Evolutionary conservation across 352 stramenopile species (phyloP), one percentile per base, ranked within the genome.

Genomic region (Globisporangium iwayamae): DNA sequence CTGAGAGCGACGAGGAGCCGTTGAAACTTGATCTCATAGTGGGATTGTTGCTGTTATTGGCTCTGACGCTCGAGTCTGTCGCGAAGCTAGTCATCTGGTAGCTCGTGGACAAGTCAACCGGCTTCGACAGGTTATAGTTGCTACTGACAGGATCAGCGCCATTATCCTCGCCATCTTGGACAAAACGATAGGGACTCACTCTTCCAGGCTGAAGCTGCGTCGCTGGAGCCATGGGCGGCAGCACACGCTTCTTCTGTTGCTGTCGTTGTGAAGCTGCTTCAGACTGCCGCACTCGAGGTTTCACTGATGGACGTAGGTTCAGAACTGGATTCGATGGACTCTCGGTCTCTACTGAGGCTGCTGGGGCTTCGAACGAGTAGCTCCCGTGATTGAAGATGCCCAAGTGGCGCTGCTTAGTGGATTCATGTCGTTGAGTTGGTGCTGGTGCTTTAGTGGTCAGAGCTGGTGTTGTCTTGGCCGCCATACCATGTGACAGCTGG

Each of bases 211-310:
- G 30, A 2, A 22, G 25, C 20, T 20, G 32, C 18, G 18, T 28
- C 14, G 3, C 32, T 51, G 60, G 52, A 13, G 53, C 56, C 60
- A 71, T 64, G 34, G 60, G 36, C 11, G 60, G 52, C 8, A 71
- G 60, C 38, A 45, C 45, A 14, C 60, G 60, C 36, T 62, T 60
- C 14, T 13, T 45, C n/a, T 50, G 32, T 13, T 32, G 25, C 11
- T 28, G 18, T 8, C 20, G 20, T 14, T n/a, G 41, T 1, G n/a
- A 25, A 2, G 50, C 51, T 8, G 28, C n/a, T 30, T 41, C 14
- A 1, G 32, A n/a, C 9, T 20, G 30, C 8, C 28, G 62, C 13
- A 34, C 20, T 51, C 38, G 60, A 28, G 3, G 4, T 32, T 52
- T 34, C n/a, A 28, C 22, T 28, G 6, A 25, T 4, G 43, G 32